These are phyloP conservation scores for Pseudovirgaria hyperparasitica DNA, from an alignment of 2,329 filamentous ascomycete species.

Conservation along the genomic window DNA sequence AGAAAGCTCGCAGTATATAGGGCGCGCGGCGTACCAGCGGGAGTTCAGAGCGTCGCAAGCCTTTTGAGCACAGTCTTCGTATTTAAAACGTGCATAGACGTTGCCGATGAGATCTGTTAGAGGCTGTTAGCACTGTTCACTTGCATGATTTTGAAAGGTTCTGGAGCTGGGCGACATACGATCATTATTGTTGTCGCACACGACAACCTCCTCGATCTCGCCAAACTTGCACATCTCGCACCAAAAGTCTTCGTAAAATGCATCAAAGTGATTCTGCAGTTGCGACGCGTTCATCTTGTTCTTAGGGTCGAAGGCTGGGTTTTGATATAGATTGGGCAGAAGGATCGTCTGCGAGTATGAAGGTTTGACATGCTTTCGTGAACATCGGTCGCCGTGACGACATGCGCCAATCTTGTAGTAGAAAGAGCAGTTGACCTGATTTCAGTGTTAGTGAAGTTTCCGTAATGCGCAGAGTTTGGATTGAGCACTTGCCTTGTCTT, in stretches of 20 bases:
- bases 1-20: slow-evolving; percentile 95
- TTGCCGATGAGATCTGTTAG: slow-evolving; percentile 81
- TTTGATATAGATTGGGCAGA: slow-evolving; percentile 97
- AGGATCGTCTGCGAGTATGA: slow-evolving; percentile 97
- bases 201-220: slow-evolving; percentile 92
- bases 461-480: slow-evolving; percentile 1
- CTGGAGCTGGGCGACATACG: slow-evolving; percentile 42
- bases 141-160: too few relatives aligned
- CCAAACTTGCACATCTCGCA: slow-evolving; percentile 99
- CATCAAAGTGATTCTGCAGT: slow-evolving; percentile 98
- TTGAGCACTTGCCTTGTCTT: slow-evolving; percentile 52
- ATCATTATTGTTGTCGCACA: slow-evolving; percentile 99
- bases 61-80: slow-evolving; percentile 88
- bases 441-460: slow-evolving; percentile 6
- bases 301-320: slow-evolving; percentile 92
- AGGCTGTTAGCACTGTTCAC: slow-evolving; percentile 4
- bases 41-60: slow-evolving; percentile 91
- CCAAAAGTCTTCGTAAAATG: slow-evolving; percentile 99
- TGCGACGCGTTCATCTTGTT: slow-evolving; percentile 93
- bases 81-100: slow-evolving; percentile 99
- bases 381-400: slow-evolving; percentile 95
- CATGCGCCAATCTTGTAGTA: slow-evolving; percentile 99
- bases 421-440: slow-evolving; percentile 86
- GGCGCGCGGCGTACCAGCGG: slow-evolving; percentile 91
- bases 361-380: slow-evolving; percentile 96